Conservation (phyloP, 2,329 filamentous ascomycete genomes). For the Trichoderma sp. region DNA sequence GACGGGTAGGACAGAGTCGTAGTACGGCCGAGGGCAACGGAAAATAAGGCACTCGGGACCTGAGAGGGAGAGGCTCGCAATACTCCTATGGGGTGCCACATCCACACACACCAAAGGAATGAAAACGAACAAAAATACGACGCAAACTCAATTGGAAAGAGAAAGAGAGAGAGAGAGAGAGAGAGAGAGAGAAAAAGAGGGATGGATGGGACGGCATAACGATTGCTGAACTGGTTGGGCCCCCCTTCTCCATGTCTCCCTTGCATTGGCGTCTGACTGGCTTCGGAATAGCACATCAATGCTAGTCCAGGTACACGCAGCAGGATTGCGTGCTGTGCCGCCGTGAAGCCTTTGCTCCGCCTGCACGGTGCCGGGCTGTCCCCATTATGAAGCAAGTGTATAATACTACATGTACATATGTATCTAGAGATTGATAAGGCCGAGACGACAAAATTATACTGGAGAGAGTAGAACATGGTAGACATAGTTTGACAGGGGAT, state of each 20-base stretch:
- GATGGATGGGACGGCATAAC: neutral
- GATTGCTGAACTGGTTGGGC: constrained; percentile 5
- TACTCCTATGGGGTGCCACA: neutral
- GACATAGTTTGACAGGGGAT: neutral
- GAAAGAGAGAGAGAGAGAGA: no score
- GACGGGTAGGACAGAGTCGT: neutral
- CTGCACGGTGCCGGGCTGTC: neutral
- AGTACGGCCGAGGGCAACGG: neutral
- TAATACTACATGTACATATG: no score
- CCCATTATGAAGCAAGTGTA: neutral
- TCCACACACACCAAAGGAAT: neutral
- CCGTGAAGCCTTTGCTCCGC: neutral
- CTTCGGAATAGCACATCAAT: neutral
- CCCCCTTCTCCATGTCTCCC: neutral
- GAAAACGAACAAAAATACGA: neutral
- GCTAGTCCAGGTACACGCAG: neutral
- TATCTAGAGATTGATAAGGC: neutral
- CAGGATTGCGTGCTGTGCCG: neutral
- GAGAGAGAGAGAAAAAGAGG: no score
- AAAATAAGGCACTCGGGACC: neutral
- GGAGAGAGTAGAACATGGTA: no score
- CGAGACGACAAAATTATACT: neutral
- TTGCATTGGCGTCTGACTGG: neutral
- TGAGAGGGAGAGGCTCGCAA: neutral
- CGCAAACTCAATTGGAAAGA: neutral